Evolutionary conservation across 805 yeast species (phyloP), one percentile per base, ranked within the genome.

Genomic region (Saccharomycopsis microspora): DNA sequence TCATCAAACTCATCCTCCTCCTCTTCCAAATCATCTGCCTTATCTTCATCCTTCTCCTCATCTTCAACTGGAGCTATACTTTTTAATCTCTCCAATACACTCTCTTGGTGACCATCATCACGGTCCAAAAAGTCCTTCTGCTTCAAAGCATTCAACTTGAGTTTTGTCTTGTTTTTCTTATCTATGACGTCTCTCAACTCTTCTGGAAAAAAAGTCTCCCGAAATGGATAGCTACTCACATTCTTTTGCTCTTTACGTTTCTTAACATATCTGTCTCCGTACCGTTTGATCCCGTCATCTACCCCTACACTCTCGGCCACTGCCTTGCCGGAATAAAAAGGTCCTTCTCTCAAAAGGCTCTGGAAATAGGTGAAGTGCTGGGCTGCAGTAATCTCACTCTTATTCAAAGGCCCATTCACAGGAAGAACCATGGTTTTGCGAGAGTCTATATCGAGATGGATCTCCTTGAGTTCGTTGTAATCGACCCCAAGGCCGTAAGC

Each of bases 161-260:
- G 63, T 5, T 31, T 29, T 9, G 39, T 41, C 9, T 38, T 35
- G 56, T 70, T 71, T 57, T 69, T 76, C 60, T 74, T 74, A 2
- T 86, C 85, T 80, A 86, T 80, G 5, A 80, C 84, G 19, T 71
- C 64, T 55, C 82, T 80, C 47, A 89, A 66, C 60, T 89, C 97
- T 11, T 69, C 72, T 1, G 97, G 96, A 59, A 87, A 83, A 54
- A 85, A 71, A 47, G 75, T 78, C 5, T 77, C 57, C 48, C 74
- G 73, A 60, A 80, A 85, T 1, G 95, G 94, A 64, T 84, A 88
- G 46, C 83, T 88, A 52, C 80, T 82, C 5, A 82, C 74, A 2
- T 89, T 79, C 45, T 81, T 72, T 1, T 87, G 86, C 10, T 81
- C 74, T 57, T 75, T 78, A 48, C 85, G 74, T 56, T 77, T 78